These are phyloP conservation scores for Coemansia sp. DNA, from an alignment of 192 early-diverging fungal species.

Conservation along the genomic window DNA sequence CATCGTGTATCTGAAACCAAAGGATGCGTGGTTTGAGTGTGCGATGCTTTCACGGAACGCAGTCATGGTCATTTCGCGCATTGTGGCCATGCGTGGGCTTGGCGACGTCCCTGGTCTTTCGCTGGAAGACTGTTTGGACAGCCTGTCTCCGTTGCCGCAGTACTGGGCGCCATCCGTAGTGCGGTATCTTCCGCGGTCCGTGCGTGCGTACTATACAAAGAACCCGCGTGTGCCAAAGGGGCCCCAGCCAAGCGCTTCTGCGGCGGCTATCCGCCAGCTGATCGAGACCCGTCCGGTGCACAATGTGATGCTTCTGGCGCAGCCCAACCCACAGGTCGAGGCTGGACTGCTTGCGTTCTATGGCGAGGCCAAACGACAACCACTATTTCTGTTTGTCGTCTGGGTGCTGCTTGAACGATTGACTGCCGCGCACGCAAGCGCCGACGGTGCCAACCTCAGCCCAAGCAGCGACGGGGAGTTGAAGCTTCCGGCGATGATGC, in stretches of 20 bases:
- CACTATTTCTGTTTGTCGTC: conserved; percentile 66
- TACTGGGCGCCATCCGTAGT: conserved; percentile 46
- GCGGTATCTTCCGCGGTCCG: conserved; percentile 38
- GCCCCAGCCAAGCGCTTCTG: conserved; percentile 13
- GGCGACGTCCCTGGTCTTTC: conserved; percentile 45
- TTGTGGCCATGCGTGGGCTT: conserved; percentile 47
- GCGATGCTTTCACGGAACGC: conserved; percentile 54
- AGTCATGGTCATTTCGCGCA: conserved; percentile 51
- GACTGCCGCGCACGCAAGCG: conserved; percentile 3
- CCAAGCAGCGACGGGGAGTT: background rate
- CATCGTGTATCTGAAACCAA: conserved; percentile 39
- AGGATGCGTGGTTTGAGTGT: conserved; percentile 54
- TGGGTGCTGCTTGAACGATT: conserved; percentile 60
- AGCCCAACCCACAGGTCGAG: conserved; percentile 23
- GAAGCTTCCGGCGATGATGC: conserved; percentile 14
- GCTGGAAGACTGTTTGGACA: conserved; percentile 45
- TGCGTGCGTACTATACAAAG: conserved; percentile 44
- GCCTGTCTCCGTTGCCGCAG: conserved; percentile 36
- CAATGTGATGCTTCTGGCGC: conserved; percentile 19
- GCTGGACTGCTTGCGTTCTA: conserved; percentile 57
- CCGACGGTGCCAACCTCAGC: background rate
- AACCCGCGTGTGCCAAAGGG: conserved; percentile 7
- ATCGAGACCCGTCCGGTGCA: conserved; percentile 32
- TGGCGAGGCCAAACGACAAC: conserved; percentile 60
- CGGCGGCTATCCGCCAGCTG: conserved; percentile 27